Evolutionary conservation across 352 stramenopile species (phyloP), one percentile per base, ranked within the genome.

Genomic region (Peronospora farinosa): DNA sequence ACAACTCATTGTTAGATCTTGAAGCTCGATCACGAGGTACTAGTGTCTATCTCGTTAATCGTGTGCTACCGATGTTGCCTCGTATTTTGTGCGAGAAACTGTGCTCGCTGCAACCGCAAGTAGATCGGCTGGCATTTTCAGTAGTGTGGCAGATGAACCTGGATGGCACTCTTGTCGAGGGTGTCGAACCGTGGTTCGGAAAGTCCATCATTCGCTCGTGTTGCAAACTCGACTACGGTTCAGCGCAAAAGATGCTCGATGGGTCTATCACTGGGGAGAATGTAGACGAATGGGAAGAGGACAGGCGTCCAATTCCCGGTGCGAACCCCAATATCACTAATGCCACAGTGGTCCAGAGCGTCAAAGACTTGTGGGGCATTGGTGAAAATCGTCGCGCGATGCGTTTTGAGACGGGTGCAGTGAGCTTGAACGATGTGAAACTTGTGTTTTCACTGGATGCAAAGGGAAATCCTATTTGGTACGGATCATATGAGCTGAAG

Each of bases 131-230:
- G 27, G 94, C 96, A 1, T 98, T 98, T 42, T 90, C 79, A 1
- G 75, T 96, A 21, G 82, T 98, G 13, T 99, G 96, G 95, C 88
- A 79, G 36, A 98, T 99, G 96, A 93, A 97, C 57, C 52, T 78
- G 1, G 92, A 99, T 64, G 96, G 96, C 9, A 96, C 71, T 0
- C 60, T 98, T 19, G 83, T 94, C 1, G 73, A 88, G 11, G 85
- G 84, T 12, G 72, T 71, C n/a, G 66, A 75, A 33, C 85, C 97
- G 25, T 99, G 94, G 95, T 98, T 98, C 58, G 95, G 96, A 40
- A 89, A 96, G 58, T 97, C 87, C 5, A 85, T 99, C n/a, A 99
- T 99, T 48, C 93, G 92, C n/a, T 98, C 88, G 10, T 98, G 95
- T 48, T 94, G 87, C 69, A 84, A 95, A 65, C 73, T 99, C 15